Evolutionary conservation across 179 eudicot species (phyloP).

Genomic region (Beta corolliflora): DNA sequence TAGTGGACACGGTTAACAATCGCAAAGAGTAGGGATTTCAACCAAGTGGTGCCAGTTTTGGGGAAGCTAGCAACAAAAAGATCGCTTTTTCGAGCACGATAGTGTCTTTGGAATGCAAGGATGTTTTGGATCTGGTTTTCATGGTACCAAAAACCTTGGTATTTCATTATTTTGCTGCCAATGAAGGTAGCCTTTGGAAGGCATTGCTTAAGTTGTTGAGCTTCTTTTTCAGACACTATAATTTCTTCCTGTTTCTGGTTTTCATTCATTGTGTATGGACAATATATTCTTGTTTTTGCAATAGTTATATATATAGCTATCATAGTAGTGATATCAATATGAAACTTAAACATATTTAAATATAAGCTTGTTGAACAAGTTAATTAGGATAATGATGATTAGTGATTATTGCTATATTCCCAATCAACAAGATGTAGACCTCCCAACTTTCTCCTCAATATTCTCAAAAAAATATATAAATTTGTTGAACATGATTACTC

Average conservation of each 20-base stretch:
- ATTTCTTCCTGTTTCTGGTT: conserved; percentile 8
- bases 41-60: conserved; percentile 21
- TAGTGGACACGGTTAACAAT: conserved; percentile 1
- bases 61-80: conserved; percentile 17
- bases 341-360: background rate
- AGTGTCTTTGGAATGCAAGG: conserved; percentile 16
- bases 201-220: background rate
- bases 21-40: conserved; percentile 19
- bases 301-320: background rate
- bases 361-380: background rate
- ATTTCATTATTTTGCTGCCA: conserved; percentile 13
- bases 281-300: background rate
- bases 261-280: conserved; percentile 18
- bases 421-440: conserved; percentile 2
- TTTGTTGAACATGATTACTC: no score
- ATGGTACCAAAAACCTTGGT: conserved; percentile 25
- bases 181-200: conserved; percentile 18
- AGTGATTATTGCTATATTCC: background rate
- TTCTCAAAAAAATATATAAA: no score
- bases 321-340: background rate
- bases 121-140: conserved; percentile 12
- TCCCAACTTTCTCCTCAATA: background rate
- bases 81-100: conserved; percentile 18
- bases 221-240: conserved; percentile 10
- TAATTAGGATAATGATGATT: background rate